Base-by-base conservation (phyloP, 306 rosid genomes). In the Potentilla sterilis region DNA sequence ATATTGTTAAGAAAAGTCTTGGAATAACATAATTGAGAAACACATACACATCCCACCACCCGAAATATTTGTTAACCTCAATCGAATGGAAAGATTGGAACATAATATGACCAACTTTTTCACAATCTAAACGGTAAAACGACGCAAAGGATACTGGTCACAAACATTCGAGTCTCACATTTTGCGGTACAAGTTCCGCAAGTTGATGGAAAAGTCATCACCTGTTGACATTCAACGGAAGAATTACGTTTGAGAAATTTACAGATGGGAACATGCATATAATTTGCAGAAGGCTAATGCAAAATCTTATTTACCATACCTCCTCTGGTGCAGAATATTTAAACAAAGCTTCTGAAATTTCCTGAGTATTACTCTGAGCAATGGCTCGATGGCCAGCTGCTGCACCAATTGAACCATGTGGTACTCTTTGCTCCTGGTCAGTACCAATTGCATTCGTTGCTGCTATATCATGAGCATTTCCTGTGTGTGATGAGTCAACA, bases 121-220 rank as follows among this genome's bases (percentile, higher is more conserved):
- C 48, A 28, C 47, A 34, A 32, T 24, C 52, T 48, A 18, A 73
- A 72, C n/a, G 59, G 52, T 6, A 28, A 22, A 54, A 72, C 78
- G 54, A 75, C 32, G 12, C 41, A 77, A 78, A 90, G 88, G 97
- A 95, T 92, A 92, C 96, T 80, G 68, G 97, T 95, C 49, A 95
- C 87, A 73, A 92, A 92, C 97, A 95, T 95, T 85, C 99, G 91
- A 80, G 99, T 95, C 86, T 95, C 97, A 4, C 97, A 95, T 35
- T 11, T 75, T 14, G 87, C 8, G 12, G 85, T 82, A 85, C 99
- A 95, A 63, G 82, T 76, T 72, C 99, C 97, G 73, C 99, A 95
- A 44, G 99, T 89, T 59, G 99, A 86, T 58, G 99, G 99, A 81
- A 95, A 95, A 77, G 99, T 92, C 97, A 92, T 95, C 83, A 95